Conservation (phyloP, 2,329 filamentous ascomycete species). For the Neonectria faginata region DNA sequence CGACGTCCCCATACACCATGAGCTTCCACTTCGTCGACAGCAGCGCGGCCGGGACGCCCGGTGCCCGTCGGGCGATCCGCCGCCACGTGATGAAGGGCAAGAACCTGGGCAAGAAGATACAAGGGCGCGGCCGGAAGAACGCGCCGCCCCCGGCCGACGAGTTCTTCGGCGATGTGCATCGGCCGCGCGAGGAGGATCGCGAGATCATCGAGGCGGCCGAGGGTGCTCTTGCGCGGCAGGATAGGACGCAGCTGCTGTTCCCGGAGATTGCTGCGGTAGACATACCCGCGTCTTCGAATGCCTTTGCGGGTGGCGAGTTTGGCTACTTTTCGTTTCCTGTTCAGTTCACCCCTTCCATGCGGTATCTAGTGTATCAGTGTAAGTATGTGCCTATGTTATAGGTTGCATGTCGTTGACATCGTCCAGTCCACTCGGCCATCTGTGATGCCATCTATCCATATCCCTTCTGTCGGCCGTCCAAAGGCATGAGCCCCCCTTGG, state of each 20-base stretch:
- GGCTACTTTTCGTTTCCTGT: conserved; percentile 39
- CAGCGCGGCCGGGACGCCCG: conserved; percentile 13
- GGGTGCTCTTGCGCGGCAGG: background rate
- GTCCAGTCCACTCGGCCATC: conserved; percentile 31
- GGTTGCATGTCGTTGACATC: conserved; percentile 3
- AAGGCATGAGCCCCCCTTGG: conserved; percentile 29
- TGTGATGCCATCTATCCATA: conserved; percentile 34
- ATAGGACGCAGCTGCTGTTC: conserved; percentile 26
- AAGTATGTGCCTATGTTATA: background rate
- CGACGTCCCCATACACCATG: conserved; percentile 21
- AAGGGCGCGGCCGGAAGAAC: conserved; percentile 36
- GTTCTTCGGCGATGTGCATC: background rate
- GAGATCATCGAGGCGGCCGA: background rate
- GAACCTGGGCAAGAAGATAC: conserved; percentile 36
- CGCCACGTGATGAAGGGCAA: conserved; percentile 43
- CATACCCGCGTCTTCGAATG: conserved; percentile 3
- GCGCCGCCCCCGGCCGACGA: conserved; percentile 5
- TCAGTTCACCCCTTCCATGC: conserved; percentile 37
- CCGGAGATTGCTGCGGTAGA: conserved; percentile 29
- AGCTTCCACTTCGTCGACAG: conserved; percentile 38
- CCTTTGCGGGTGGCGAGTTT: conserved; percentile 33
- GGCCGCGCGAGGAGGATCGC: background rate
- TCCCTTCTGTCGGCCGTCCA: conserved; percentile 34
- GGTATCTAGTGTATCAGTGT: conserved; percentile 39
- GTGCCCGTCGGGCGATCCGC: conserved; percentile 34